phyloP scores from a whole-genome alignment of 495 filamentous ascomycete genomes.

The Clohesyomyces aquaticus region DNA sequence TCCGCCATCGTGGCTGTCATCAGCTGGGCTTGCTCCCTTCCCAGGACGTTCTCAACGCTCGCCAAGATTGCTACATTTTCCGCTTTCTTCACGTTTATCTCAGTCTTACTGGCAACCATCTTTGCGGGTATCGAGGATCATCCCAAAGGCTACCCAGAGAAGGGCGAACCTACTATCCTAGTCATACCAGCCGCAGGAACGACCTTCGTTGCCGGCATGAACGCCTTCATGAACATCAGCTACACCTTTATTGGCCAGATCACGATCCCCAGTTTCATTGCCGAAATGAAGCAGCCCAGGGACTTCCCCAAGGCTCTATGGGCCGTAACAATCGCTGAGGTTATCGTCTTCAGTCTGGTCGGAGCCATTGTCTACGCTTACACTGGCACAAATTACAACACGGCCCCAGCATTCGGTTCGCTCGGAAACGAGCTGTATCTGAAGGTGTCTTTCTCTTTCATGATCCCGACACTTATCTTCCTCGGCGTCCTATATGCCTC shows the following conservation, averaged over 20 bases:
- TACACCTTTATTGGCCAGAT: constrained; percentile 95
- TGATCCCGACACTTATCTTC: constrained; percentile 91
- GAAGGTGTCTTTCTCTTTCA: constrained; percentile 86
- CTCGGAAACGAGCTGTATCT: constrained; percentile 71
- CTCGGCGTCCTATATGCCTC: constrained; percentile 86
- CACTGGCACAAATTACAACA: constrained; percentile 83
- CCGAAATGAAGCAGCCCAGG: constrained; percentile 83
- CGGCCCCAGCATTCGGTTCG: constrained; percentile 79
- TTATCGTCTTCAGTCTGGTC: constrained; percentile 78
- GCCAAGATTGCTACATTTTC: constrained; percentile 73
- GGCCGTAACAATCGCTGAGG: constrained; percentile 81
- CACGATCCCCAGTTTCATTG: constrained; percentile 87
- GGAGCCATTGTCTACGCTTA: constrained; percentile 78
- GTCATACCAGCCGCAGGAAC: constrained; percentile 70
- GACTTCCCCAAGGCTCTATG: constrained; percentile 91
- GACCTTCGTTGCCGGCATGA: constrained; percentile 76
- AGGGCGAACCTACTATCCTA: constrained; percentile 64
- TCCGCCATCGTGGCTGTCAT: constrained; percentile 68
- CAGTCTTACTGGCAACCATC: constrained; percentile 76
- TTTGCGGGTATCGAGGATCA: constrained; percentile 74
- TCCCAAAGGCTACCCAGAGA: constrained; percentile 54
- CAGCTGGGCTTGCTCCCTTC: constrained; percentile 75
- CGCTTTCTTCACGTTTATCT: constrained; percentile 83
- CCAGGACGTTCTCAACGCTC: constrained; percentile 78
- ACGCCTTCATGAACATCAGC: constrained; percentile 84